Percentiles rank a stretch among this genome's conserved stretches.
These are phyloP conservation scores for Adansonia madagascariensis DNA, from an alignment of 441 rosid species.

Conservation along the genomic window DNA sequence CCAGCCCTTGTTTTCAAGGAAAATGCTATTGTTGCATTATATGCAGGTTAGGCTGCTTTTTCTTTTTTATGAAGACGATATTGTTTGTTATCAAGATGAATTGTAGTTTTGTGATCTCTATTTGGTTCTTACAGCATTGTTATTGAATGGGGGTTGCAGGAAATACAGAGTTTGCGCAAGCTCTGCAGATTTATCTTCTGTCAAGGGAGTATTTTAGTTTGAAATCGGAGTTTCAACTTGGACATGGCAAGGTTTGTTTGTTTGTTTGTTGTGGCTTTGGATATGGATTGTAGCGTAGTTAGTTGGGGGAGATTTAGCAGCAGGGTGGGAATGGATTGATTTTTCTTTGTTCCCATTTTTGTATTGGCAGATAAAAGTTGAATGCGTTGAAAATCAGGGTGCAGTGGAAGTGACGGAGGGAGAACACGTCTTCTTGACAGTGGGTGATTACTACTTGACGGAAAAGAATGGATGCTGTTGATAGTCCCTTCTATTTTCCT, in stretches of 20 bases:
- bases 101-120: too few relatives aligned
- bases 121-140: not conserved
- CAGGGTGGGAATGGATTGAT: not conserved
- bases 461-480: too few relatives aligned
- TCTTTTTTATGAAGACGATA: too few relatives aligned
- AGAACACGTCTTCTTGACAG: constrained; percentile 63
- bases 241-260: constrained; percentile 72
- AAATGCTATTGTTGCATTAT: too few relatives aligned
- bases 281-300: too few relatives aligned
- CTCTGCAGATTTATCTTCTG: constrained; percentile 64
- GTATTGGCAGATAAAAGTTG: constrained; percentile 55
- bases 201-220: constrained; percentile 72
- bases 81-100: too few relatives aligned
- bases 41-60: too few relatives aligned
- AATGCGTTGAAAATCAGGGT: constrained; percentile 66
- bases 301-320: too few relatives aligned
- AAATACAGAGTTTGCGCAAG: constrained; percentile 50
- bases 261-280: not conserved
- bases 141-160: constrained; percentile 54
- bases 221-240: constrained; percentile 75
- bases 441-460: constrained; percentile 46
- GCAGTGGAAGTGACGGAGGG: constrained; percentile 53
- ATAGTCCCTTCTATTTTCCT: too few relatives aligned
- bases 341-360: not conserved
- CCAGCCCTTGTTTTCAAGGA: too few relatives aligned